Conservation (phyloP, 371 early-diverging fungal species). For the Syncephalastrum monosporum region DNA sequence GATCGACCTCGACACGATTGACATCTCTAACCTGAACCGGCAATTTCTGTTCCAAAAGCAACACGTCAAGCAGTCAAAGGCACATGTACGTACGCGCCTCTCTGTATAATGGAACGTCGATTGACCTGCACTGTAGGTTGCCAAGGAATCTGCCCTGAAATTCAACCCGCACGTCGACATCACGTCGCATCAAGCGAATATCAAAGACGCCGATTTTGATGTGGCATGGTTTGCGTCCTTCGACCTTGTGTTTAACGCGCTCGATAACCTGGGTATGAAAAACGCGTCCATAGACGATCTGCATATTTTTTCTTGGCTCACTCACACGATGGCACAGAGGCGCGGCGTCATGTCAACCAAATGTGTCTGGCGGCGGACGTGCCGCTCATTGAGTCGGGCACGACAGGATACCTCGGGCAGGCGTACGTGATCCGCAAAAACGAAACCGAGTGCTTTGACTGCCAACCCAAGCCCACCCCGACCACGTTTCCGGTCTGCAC, state of each 20-base stretch:
- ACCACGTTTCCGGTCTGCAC: slow-evolving; percentile 97
- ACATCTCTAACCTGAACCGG: slow-evolving; percentile 97
- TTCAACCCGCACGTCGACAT: slow-evolving; percentile 86
- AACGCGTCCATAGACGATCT: not conserved
- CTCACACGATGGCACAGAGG: slow-evolving; percentile 49
- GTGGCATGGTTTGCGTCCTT: slow-evolving; percentile 91
- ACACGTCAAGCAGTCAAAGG: slow-evolving; percentile 95
- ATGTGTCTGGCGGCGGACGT: slow-evolving; percentile 92
- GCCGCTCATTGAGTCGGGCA: slow-evolving; percentile 96
- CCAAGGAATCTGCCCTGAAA: slow-evolving; percentile 71
- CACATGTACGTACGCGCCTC: slow-evolving; percentile 50
- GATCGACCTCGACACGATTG: slow-evolving; percentile 98
- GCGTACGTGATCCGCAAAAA: slow-evolving; percentile 77
- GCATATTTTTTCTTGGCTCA: not conserved
- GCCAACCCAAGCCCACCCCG: slow-evolving; percentile 88
- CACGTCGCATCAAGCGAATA: slow-evolving; percentile 79
- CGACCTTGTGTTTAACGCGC: slow-evolving; percentile 95
- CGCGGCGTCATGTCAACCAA: slow-evolving; percentile 92
- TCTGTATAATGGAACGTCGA: not conserved
- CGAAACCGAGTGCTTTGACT: slow-evolving; percentile 96
- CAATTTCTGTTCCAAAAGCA: slow-evolving; percentile 96
- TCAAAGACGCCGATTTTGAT: slow-evolving; percentile 79
- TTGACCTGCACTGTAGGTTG: slow-evolving; percentile 52
- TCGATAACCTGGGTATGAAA: slow-evolving; percentile 92
- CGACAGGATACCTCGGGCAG: slow-evolving; percentile 98